Evolutionary conservation across 306 rosid species (phyloP).

Genomic region (Aeschynomene evenia): DNA sequence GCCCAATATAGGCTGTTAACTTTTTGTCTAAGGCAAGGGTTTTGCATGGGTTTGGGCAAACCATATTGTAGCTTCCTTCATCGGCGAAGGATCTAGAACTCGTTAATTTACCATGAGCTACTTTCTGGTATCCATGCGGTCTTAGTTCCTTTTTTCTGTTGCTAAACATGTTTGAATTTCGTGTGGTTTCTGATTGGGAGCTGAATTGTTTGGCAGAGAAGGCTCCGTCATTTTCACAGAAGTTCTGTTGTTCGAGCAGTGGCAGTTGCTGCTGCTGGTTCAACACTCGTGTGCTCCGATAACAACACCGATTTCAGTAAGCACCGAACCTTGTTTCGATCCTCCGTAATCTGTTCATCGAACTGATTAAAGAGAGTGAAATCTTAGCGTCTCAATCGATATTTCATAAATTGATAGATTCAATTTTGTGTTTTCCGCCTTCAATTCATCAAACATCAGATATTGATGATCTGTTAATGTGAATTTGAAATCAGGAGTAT

Average conservation of each 20-base stretch:
- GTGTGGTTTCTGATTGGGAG: background rate
- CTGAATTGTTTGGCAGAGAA: slow-evolving; percentile 40
- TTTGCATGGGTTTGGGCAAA: background rate
- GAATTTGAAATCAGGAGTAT: slow-evolving; percentile 41
- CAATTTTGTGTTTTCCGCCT: no score
- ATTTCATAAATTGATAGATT: no score
- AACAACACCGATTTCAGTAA: slow-evolving; percentile 33
- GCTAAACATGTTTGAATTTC: background rate
- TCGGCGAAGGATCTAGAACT: background rate
- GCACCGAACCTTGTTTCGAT: background rate
- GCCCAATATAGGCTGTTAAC: no score
- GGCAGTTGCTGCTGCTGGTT: slow-evolving; percentile 52
- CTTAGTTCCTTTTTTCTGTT: background rate
- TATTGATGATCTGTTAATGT: background rate
- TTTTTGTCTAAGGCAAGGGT: background rate
- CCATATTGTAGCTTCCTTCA: background rate
- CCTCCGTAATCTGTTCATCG: background rate
- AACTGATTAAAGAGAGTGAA: background rate
- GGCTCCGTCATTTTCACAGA: slow-evolving; percentile 24
- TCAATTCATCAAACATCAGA: background rate
- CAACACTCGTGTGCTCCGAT: slow-evolving; percentile 29
- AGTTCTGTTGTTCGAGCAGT: slow-evolving; percentile 33
- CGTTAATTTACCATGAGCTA: slow-evolving; percentile 28
- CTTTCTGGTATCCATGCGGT: slow-evolving; percentile 35
- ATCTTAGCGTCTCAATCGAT: background rate